Conservation (phyloP, 805 yeast genomes). For the Ogataea paraovalis region DNA sequence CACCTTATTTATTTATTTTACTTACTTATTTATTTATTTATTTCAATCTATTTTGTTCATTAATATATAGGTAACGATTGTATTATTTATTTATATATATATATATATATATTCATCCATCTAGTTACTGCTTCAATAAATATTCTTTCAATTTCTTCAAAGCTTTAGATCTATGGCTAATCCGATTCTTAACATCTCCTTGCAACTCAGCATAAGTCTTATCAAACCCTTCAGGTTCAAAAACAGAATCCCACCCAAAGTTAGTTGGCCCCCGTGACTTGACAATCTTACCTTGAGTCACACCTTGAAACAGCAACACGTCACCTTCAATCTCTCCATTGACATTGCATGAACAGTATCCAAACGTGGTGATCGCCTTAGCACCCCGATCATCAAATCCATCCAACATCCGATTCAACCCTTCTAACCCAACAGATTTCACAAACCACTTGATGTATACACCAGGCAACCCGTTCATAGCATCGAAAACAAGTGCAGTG, state of each 20-base stretch:
- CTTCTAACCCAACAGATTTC: conserved; percentile 66
- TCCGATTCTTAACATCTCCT: conserved; percentile 66
- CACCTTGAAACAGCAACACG: conserved; percentile 80
- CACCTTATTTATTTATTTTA: background rate
- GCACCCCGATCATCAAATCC: conserved; percentile 85
- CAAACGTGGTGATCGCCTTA: conserved; percentile 87
- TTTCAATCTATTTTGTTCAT: background rate
- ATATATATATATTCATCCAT: too few species aligned
- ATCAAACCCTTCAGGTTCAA: conserved; percentile 71
- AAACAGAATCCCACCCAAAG: conserved; percentile 95
- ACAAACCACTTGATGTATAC: conserved; percentile 90
- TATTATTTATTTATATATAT: background rate
- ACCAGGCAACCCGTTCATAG: conserved; percentile 77
- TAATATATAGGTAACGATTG: background rate
- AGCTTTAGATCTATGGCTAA: conserved; percentile 87
- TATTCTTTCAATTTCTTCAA: conserved; percentile 64
- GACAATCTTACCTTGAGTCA: conserved; percentile 78
- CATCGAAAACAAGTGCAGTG: conserved; percentile 82
- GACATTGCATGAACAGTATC: conserved; percentile 82
- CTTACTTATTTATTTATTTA: background rate
- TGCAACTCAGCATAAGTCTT: conserved; percentile 89
- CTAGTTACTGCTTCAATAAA: conserved; percentile 29
- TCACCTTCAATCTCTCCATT: conserved; percentile 28
- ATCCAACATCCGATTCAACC: conserved; percentile 70
- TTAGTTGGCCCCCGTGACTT: conserved; percentile 68